A percentile compares a stretch with the other conserved stretches of the same genome.
Conservation (phyloP, 331 rosid species). For the Quercus phellos region DNA sequence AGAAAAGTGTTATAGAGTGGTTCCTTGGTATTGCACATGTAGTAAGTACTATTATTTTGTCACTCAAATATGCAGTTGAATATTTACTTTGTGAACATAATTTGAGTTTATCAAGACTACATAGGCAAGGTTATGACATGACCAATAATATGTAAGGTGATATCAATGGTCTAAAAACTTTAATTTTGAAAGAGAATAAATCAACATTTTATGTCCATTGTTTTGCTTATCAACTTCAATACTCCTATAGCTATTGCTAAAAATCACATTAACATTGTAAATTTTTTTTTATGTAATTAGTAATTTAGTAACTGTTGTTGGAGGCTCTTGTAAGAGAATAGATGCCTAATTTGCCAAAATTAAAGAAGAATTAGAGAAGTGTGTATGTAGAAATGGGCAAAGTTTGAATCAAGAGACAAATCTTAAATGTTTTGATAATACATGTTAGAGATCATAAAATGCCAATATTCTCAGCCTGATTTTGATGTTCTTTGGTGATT, state of each 20-base stretch:
- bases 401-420: too few species aligned
- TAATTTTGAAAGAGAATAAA: background rate
- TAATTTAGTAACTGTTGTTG: background rate
- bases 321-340: background rate
- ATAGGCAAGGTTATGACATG: background rate
- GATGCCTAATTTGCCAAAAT: too few species aligned
- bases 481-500: background rate
- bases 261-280: background rate
- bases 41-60: background rate
- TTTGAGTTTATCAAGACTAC: background rate
- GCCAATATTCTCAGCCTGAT: background rate
- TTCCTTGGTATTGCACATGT: background rate
- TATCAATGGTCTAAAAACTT: background rate
- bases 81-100: background rate
- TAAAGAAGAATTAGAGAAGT: too few species aligned
- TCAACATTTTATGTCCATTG: background rate
- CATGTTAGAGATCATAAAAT: background rate
- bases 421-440: background rate
- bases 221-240: background rate
- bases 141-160: background rate
- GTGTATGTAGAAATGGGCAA: too few species aligned
- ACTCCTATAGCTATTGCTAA: background rate
- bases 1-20: background rate
- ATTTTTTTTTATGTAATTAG: background rate
- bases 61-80: background rate